Percentiles rank a stretch among this genome's conserved stretches.
Evolutionary conservation across 768 basidiomycete genomes (phyloP).

Genomic region (Podaxis pistillaris): DNA sequence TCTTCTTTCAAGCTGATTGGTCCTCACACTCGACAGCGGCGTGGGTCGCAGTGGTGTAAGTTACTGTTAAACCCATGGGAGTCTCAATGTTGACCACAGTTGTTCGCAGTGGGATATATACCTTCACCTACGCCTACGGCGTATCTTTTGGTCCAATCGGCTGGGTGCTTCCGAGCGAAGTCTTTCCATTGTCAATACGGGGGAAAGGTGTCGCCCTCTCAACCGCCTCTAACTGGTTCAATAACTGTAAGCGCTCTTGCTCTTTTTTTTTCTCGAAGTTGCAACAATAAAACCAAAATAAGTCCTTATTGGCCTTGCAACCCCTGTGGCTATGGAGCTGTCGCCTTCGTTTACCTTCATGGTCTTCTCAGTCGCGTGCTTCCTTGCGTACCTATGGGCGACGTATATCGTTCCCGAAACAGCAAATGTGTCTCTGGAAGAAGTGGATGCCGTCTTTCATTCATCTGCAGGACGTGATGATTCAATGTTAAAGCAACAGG

Average conservation of each 20-base stretch:
- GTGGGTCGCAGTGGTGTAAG: slow-evolving; percentile 69
- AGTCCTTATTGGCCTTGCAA: slow-evolving; percentile 78
- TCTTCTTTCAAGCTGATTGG: slow-evolving; percentile 57
- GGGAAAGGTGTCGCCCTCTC: slow-evolving; percentile 82
- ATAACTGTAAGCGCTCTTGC: slow-evolving; percentile 58
- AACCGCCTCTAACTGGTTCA: slow-evolving; percentile 84
- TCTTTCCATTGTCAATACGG: slow-evolving; percentile 76
- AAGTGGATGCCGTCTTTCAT: slow-evolving; percentile 68
- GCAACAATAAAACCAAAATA: background rate
- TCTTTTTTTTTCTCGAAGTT: background rate
- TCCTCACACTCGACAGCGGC: slow-evolving; percentile 52
- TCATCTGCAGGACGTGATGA: slow-evolving; percentile 60
- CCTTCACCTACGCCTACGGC: slow-evolving; percentile 77
- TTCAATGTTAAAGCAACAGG: slow-evolving; percentile 47
- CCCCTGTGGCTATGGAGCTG: slow-evolving; percentile 60
- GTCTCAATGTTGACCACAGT: background rate
- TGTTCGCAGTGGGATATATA: slow-evolving; percentile 51
- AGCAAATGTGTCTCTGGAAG: slow-evolving; percentile 72
- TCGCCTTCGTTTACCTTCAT: slow-evolving; percentile 72
- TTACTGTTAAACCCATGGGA: background rate
- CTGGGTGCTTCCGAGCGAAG: slow-evolving; percentile 83
- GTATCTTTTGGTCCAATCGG: slow-evolving; percentile 76
- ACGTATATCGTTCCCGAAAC: slow-evolving; percentile 73
- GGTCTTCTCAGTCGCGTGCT: slow-evolving; percentile 62
- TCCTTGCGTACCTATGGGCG: slow-evolving; percentile 69